Evolutionary conservation across 495 filamentous ascomycete genomes (phyloP), one percentile per base, ranked within the genome.

Genomic region (Aspergillus panamensis): DNA sequence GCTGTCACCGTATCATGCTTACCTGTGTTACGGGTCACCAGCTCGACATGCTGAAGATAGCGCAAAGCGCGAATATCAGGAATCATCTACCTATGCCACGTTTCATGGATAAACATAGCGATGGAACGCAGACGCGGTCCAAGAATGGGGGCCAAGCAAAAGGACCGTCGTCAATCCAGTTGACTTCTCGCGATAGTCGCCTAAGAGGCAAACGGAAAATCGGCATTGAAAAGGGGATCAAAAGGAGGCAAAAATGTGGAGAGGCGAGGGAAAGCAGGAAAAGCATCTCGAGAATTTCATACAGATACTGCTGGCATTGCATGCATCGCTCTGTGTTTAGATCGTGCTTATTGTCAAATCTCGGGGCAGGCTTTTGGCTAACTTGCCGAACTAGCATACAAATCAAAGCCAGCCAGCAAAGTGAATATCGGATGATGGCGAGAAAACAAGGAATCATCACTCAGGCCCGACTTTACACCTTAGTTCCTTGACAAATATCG

Each of bases 321-420:
- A 57, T 57, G 54, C 49, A 48, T 44, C 29, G 25, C 35, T 33
- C 19, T 45, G 20, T 51, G 47, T 55, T 53, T 43, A 33, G 35
- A 58, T 60, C 51, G 45, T 61, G 32, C 42, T 33, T 51, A 3
- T 44, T 47, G 19, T 53, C 32, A 16, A 45, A 30, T 33, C 25
- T 33, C 52, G 25, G 21, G 42, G 42, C 9, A 45, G 42, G 16
- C 16, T 45, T 45, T n/a, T 45, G 19, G 17, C 29, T 29, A 10
- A 49, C 20, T 31, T 49, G 20, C 47, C 48, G 37, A 54, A 37
- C 16, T 20, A 51, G 29, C n/a, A 54, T 50, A 35, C 56, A 59
- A 59, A 56, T 55, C 52, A 56, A 16, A 25, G 39, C 17, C n/a
- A 29, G 49, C 58, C 61, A 62, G 49, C 61, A 48, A 55, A 45